Base-by-base conservation (phyloP, 2,329 filamentous ascomycete genomes). In the Xylaria sp. region DNA sequence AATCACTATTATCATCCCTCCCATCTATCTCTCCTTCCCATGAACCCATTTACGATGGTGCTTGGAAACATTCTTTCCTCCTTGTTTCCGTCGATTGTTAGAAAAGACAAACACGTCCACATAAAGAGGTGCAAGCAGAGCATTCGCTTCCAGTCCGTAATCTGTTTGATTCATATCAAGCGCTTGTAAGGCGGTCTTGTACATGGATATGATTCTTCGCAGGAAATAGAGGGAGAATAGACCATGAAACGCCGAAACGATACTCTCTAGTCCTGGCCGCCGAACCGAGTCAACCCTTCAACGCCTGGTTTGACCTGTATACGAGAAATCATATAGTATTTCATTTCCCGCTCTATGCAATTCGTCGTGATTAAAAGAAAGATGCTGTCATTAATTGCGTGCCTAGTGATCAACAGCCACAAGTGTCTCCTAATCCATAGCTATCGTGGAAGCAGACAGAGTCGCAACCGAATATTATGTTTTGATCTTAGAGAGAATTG, bases 401-500 rank as follows among this genome's bases (percentile, higher is more conserved):
- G 51, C 42, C 55, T 40, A 55, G 44, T 60, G 29, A 60, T 50
- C 9, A 40, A 55, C 32, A 53, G 9, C 10, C 54, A 51, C 47
- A 59, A 5, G 9, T 48, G 8, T 35, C 25, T 42, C 35, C 16
- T 53, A 27, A 23, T 47, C 9, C 18, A 48, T 32, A 25, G 37
- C n/a, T 48, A 32, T 27, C 47, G 12, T 23, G 13, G 25, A n/a
- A 29, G 25, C n/a, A 32, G 4, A 44, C 55, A 21, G 25, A 37
- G 21, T 58, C 25, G 44, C 25, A 21, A 9, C 13, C 4, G 32
- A 5, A 27, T 42, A 35, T 37, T 5, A 16, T n/a, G 16, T 44
- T 29, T 21, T 55, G 21, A 27, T 27, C 29, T 69, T 12, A 73
- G 16, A 76, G 42, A 4, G 75, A 72, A 63, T 73, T 75, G 40